phyloP scores from a whole-genome alignment of 2,329 filamentous ascomycete genomes.

The Hortaea sp. region DNA sequence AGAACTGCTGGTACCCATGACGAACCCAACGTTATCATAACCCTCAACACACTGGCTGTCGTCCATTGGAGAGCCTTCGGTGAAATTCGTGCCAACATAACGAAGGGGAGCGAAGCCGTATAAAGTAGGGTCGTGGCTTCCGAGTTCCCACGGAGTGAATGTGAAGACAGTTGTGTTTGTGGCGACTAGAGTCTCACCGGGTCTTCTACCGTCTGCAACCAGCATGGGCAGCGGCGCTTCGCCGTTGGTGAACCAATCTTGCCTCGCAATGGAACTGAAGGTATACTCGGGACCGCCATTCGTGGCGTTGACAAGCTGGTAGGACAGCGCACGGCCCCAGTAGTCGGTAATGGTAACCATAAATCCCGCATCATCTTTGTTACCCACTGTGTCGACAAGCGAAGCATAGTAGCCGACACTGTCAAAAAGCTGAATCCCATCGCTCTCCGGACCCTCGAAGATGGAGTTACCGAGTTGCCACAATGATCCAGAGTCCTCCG shows the following conservation, averaged over 20 bases:
- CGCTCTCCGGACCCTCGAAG: constrained; percentile 45
- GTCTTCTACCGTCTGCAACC: constrained; percentile 57
- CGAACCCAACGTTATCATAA: constrained; percentile 71
- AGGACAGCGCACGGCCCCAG: constrained; percentile 67
- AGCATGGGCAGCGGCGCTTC: constrained; percentile 63
- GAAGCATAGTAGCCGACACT: constrained; percentile 54
- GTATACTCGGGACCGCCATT: constrained; percentile 69
- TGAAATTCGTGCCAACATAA: constrained; percentile 66
- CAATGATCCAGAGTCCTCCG: constrained; percentile 25
- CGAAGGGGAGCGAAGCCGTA: constrained; percentile 61
- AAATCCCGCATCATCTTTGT: constrained; percentile 55
- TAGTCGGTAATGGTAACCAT: constrained; percentile 73
- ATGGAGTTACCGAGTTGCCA: constrained; percentile 58
- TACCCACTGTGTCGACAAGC: constrained; percentile 47
- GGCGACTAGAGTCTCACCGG: constrained; percentile 51
- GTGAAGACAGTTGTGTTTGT: constrained; percentile 68
- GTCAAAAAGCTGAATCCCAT: constrained; percentile 43
- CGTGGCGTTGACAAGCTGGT: constrained; percentile 69
- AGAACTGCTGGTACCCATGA: constrained; percentile 69
- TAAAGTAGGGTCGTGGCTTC: constrained; percentile 63
- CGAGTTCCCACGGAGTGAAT: constrained; percentile 72
- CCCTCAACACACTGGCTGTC: constrained; percentile 59
- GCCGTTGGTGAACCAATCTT: constrained; percentile 51
- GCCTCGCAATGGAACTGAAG: constrained; percentile 66
- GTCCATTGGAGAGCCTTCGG: constrained; percentile 46